These are phyloP conservation scores for Aspergillus ostianus DNA, from an alignment of 495 filamentous ascomycete species.

Conservation along the genomic window DNA sequence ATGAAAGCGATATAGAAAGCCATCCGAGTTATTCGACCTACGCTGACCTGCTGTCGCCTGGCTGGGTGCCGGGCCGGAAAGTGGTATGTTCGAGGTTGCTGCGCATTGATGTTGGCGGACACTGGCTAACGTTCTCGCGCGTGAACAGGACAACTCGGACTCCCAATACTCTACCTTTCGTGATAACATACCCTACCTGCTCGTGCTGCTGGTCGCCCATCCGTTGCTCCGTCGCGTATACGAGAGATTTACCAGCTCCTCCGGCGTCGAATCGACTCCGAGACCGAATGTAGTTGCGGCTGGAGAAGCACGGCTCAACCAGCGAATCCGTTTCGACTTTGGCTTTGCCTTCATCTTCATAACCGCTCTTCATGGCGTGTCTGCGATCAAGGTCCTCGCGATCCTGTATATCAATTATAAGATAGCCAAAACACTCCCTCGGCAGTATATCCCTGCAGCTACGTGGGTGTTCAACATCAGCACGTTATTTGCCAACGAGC, in stretches of 20 bases:
- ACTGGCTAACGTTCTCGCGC: background rate
- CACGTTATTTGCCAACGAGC: conserved; percentile 86
- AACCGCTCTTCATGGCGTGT: conserved; percentile 77
- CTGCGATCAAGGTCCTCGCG: conserved; percentile 72
- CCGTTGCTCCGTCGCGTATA: conserved; percentile 74
- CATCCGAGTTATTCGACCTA: conserved; percentile 81
- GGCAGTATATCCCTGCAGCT: conserved; percentile 62
- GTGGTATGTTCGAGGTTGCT: conserved; percentile 56
- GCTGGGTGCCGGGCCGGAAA: conserved; percentile 94
- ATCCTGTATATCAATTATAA: conserved; percentile 82
- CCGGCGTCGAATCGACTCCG: conserved; percentile 8
- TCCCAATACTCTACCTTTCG: conserved; percentile 85
- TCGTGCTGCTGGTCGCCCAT: conserved; percentile 67
- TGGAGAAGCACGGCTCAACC: conserved; percentile 66
- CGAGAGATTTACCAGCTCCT: conserved; percentile 39
- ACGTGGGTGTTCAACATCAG: conserved; percentile 94
- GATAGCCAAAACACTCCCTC: conserved; percentile 67
- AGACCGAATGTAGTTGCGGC: conserved; percentile 27
- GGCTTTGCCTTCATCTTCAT: conserved; percentile 79
- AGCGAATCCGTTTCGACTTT: conserved; percentile 81
- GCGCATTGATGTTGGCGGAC: background rate
- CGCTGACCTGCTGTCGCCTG: conserved; percentile 65
- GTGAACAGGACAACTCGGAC: conserved; percentile 78
- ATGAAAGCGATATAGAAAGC: conserved; percentile 54
- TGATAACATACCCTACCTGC: conserved; percentile 79